Evolutionary conservation across 306 rosid species (phyloP).

Genomic region (Inga leiocalycina): DNA sequence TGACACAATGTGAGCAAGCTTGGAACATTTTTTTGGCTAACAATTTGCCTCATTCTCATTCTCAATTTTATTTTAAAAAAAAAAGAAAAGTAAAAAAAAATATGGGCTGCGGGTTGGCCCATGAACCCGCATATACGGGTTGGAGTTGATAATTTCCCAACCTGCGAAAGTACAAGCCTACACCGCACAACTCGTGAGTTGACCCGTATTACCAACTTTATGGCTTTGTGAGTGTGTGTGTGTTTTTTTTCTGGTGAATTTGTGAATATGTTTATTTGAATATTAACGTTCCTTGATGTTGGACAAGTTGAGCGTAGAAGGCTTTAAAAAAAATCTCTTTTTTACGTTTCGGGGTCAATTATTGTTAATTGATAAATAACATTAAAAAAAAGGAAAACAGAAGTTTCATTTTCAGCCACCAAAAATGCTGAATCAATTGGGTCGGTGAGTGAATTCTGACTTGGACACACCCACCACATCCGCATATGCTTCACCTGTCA

Average conservation of each 20-base stretch:
- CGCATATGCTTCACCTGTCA: background rate
- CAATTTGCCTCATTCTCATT: too few species aligned
- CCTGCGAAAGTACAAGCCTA: too few species aligned
- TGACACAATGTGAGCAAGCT: too few species aligned
- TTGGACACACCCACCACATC: conserved; percentile 9
- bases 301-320: background rate
- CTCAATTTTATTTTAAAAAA: too few species aligned
- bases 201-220: too few species aligned
- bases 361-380: background rate
- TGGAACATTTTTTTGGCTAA: background rate
- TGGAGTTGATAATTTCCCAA: too few species aligned
- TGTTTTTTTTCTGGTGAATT: too few species aligned
- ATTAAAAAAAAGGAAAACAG: background rate
- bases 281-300: background rate
- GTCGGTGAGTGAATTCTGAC: conserved; percentile 41
- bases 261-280: background rate
- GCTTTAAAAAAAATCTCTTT: background rate
- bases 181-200: too few species aligned
- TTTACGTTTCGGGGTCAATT: background rate
- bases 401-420: conserved; percentile 15
- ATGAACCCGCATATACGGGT: too few species aligned
- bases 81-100: too few species aligned
- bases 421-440: background rate
- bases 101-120: too few species aligned
- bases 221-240: background rate